Evolutionary conservation across 2,329 filamentous ascomycete genomes (phyloP).

Genomic region (Didymella glomerata): DNA sequence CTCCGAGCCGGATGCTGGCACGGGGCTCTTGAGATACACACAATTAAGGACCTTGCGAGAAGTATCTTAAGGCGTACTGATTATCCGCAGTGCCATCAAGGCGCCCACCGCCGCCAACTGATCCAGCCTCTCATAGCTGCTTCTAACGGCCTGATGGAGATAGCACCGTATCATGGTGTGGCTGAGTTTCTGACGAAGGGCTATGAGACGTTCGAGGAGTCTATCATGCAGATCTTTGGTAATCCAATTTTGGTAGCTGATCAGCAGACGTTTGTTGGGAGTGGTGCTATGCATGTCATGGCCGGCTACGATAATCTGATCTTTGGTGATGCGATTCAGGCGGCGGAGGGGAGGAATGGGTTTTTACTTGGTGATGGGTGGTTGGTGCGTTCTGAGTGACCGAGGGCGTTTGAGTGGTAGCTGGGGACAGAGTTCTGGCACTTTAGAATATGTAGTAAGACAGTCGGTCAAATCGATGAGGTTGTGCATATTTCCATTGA

Average conservation of each 20-base stretch:
- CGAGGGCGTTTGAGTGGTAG: no score
- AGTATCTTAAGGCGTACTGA: neutral
- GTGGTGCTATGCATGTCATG: slow-evolving; percentile 19
- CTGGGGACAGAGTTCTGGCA: neutral
- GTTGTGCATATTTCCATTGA: neutral
- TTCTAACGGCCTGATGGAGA: no score
- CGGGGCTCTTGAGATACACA: slow-evolving; percentile 20
- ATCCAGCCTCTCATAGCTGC: slow-evolving; percentile 9
- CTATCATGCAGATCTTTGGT: slow-evolving; percentile 10
- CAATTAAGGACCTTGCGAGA: slow-evolving; percentile 9
- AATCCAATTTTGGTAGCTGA: slow-evolving; percentile 14
- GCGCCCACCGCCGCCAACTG: slow-evolving; percentile 3
- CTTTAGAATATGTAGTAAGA: neutral
- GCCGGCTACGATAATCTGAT: slow-evolving; percentile 30
- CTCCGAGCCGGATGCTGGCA: slow-evolving; percentile 5
- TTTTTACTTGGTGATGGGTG: slow-evolving; percentile 17
- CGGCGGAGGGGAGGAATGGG: slow-evolving; percentile 14
- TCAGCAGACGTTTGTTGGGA: slow-evolving; percentile 18
- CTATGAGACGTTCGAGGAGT: slow-evolving; percentile 11
- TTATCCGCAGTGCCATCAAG: slow-evolving; percentile 19
- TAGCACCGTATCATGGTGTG: slow-evolving; percentile 24
- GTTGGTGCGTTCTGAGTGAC: neutral
- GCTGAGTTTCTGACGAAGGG: slow-evolving; percentile 27
- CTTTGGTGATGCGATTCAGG: slow-evolving; percentile 14
- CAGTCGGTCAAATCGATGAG: neutral